These are phyloP conservation scores for Cryptococcus sp. DNA, from an alignment of 1,284 basidiomycete species.

Conservation along the genomic window DNA sequence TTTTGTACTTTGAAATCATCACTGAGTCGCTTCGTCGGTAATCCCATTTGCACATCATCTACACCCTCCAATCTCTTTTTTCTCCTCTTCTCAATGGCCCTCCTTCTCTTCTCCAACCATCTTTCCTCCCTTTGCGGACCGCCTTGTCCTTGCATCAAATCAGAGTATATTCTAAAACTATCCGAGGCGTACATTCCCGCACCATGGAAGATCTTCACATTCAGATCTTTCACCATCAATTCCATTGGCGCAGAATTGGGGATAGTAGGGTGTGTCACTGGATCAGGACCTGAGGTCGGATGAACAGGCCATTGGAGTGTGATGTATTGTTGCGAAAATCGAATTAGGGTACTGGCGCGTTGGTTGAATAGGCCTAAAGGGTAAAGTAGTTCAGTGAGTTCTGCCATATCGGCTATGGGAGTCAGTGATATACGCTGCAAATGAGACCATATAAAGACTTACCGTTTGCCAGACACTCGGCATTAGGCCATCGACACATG, in stretches of 20 bases:
- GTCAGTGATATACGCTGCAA: background rate
- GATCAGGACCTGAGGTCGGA: background rate
- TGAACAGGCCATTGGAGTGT: slow-evolving; percentile 19
- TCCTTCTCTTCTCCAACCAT: slow-evolving; percentile 17
- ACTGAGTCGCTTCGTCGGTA: too few species aligned
- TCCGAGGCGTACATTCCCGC: slow-evolving; percentile 27
- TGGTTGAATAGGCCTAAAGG: slow-evolving; percentile 29
- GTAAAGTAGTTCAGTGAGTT: slow-evolving; percentile 20
- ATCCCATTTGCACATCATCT: too few species aligned
- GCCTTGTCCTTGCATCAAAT: slow-evolving; percentile 16
- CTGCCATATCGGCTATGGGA: slow-evolving; percentile 14
- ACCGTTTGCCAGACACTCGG: slow-evolving; percentile 17
- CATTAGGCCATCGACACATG: slow-evolving; percentile 15
- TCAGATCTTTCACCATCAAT: slow-evolving; percentile 1
- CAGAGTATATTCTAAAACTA: slow-evolving; percentile 26
- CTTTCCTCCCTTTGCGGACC: slow-evolving; percentile 14
- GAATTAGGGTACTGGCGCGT: slow-evolving; percentile 19
- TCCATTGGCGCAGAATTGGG: background rate
- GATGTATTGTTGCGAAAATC: slow-evolving; percentile 25
- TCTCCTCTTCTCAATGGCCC: slow-evolving; percentile 8
- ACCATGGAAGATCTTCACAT: slow-evolving; percentile 25
- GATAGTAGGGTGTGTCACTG: background rate
- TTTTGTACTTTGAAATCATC: too few species aligned
- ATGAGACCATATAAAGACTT: slow-evolving; percentile 2
- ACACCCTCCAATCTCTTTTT: background rate